Evolutionary conservation across 2,329 filamentous ascomycete species (phyloP).

Genomic region (Fusarium sarcochroum): DNA sequence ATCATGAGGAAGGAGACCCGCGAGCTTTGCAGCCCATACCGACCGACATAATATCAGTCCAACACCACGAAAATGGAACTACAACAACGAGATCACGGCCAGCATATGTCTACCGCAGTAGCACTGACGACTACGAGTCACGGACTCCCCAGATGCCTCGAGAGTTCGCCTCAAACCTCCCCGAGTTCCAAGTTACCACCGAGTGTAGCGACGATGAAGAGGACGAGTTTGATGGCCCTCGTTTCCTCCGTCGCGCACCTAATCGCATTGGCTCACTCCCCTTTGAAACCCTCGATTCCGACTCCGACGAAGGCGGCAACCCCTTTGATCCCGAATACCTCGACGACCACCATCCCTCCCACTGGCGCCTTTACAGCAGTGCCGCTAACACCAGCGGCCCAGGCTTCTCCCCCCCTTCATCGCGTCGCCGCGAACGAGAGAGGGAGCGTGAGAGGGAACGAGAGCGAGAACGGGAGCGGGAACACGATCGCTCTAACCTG

Average conservation of each 20-base stretch:
- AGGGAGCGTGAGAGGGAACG: slow-evolving; percentile 37
- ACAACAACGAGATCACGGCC: slow-evolving; percentile 61
- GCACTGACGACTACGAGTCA: slow-evolving; percentile 60
- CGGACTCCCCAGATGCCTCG: slow-evolving; percentile 69
- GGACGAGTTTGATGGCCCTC: slow-evolving; percentile 52
- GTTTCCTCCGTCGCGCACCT: slow-evolving; percentile 58
- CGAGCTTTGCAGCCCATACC: slow-evolving; percentile 37
- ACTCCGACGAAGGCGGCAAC: slow-evolving; percentile 50
- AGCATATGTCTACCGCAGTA: slow-evolving; percentile 59
- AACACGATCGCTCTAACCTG: slow-evolving; percentile 36
- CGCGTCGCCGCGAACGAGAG: slow-evolving; percentile 35
- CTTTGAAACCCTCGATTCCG: slow-evolving; percentile 65
- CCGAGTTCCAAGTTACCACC: slow-evolving; percentile 68
- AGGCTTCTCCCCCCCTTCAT: slow-evolving; percentile 31
- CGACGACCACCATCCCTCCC: slow-evolving; percentile 45
- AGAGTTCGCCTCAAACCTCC: slow-evolving; percentile 65
- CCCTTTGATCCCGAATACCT: slow-evolving; percentile 50
- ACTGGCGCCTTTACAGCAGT: slow-evolving; percentile 45
- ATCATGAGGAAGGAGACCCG: slow-evolving; percentile 37
- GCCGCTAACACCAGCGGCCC: slow-evolving; percentile 27
- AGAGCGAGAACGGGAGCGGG: slow-evolving; percentile 31
- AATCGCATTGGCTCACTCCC: slow-evolving; percentile 69
- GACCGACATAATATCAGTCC: slow-evolving; percentile 64
- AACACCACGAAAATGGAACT: slow-evolving; percentile 66
- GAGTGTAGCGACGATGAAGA: slow-evolving; percentile 73